Evolutionary conservation across 768 basidiomycete species (phyloP).

Genomic region (Paxillus ammoniavirescens): DNA sequence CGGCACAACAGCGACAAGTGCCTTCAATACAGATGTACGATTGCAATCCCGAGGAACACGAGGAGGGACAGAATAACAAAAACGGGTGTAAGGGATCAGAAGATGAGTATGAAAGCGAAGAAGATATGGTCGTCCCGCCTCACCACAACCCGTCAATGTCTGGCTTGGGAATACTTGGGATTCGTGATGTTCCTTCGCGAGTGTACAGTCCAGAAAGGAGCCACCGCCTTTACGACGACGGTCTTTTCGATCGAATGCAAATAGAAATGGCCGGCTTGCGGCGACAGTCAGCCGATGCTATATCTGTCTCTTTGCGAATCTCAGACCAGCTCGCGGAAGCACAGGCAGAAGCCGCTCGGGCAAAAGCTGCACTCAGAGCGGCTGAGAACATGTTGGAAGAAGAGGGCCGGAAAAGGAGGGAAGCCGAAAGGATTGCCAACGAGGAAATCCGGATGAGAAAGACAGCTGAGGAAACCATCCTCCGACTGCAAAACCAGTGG

Average conservation of each 20-base stretch:
- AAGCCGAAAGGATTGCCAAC: conserved; percentile 52
- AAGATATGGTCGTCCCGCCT: conserved; percentile 51
- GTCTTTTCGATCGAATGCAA: conserved; percentile 59
- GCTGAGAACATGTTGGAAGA: conserved; percentile 60
- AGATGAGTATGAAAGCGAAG: conserved; percentile 65
- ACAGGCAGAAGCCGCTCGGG: conserved; percentile 57
- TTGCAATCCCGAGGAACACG: conserved; percentile 38
- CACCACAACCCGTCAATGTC: conserved; percentile 40
- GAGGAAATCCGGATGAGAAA: conserved; percentile 48
- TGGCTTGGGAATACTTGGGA: conserved; percentile 37
- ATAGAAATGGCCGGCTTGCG: conserved; percentile 63
- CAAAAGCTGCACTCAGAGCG: conserved; percentile 51
- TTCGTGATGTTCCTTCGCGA: conserved; percentile 36
- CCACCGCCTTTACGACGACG: conserved; percentile 31
- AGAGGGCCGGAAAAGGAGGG: conserved; percentile 55
- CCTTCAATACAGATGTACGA: conserved; percentile 28
- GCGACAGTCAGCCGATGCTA: conserved; percentile 66
- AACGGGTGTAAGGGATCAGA: conserved; percentile 45
- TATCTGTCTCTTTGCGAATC: conserved; percentile 60
- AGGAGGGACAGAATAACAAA: conserved; percentile 38
- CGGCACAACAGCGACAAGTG: conserved; percentile 19
- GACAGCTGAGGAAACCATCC: conserved; percentile 50
- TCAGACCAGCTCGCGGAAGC: conserved; percentile 70
- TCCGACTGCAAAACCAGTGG: conserved; percentile 31
- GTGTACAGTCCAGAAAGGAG: conserved; percentile 39